Percentiles rank a stretch among this genome's conserved stretches.
Conservation (phyloP, 805 yeast species). For the Hagleromyces aurorensis region DNA sequence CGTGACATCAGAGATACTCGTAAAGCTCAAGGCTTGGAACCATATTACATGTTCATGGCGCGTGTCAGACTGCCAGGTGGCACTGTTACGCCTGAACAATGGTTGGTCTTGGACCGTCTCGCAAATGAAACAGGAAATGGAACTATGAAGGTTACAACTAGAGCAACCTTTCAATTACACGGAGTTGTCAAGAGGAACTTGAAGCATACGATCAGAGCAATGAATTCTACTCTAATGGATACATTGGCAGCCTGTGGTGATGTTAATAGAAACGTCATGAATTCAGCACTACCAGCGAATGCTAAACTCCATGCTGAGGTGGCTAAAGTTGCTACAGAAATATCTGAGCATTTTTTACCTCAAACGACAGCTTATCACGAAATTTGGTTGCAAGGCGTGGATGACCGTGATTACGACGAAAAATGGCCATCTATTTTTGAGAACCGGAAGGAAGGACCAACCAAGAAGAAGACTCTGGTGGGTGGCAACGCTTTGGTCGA, state of each 20-base stretch:
- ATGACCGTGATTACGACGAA: slow-evolving; percentile 54
- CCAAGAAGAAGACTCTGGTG: slow-evolving; percentile 71
- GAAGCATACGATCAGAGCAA: slow-evolving; percentile 86
- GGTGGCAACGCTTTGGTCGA: slow-evolving; percentile 80
- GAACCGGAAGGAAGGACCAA: slow-evolving; percentile 65
- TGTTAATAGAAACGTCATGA: slow-evolving; percentile 92
- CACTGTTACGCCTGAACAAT: slow-evolving; percentile 76
- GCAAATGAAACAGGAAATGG: slow-evolving; percentile 83
- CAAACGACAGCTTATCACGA: slow-evolving; percentile 93
- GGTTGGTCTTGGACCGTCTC: slow-evolving; percentile 77
- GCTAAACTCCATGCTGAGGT: slow-evolving; percentile 76
- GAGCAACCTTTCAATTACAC: slow-evolving; percentile 95
- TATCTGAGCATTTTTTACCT: slow-evolving; percentile 82
- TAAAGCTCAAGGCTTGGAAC: slow-evolving; percentile 87
- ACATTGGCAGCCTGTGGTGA: slow-evolving; percentile 98
- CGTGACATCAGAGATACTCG: slow-evolving; percentile 92
- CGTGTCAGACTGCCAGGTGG: slow-evolving; percentile 96
- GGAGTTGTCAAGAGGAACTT: slow-evolving; percentile 87
- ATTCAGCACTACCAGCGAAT: slow-evolving; percentile 81
- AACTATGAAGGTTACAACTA: slow-evolving; percentile 87
- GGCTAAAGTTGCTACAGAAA: slow-evolving; percentile 48
- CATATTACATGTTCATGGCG: slow-evolving; percentile 95
- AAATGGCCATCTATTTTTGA: slow-evolving; percentile 61
- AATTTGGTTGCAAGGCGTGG: slow-evolving; percentile 88
- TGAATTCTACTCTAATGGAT: slow-evolving; percentile 85